Percentiles rank a stretch among this genome's conserved stretches.
phyloP scores from a whole-genome alignment of 228 moss, liverwort and hornwort genomes.

The Sphagnum magellanicum region DNA sequence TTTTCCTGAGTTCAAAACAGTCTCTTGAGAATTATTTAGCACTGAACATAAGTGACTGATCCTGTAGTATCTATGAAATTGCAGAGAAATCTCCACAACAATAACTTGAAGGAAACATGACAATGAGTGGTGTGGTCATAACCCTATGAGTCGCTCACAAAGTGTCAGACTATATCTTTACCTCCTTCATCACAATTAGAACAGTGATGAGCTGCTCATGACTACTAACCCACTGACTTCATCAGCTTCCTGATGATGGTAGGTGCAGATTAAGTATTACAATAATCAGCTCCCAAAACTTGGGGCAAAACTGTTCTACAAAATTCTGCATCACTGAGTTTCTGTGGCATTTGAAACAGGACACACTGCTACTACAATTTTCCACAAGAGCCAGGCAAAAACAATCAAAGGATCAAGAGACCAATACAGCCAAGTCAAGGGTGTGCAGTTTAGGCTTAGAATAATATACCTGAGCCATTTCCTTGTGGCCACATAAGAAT shows the following conservation, averaged over 20 bases:
- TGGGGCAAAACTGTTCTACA: neutral
- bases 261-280: neutral
- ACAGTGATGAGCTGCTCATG: too few relatives aligned
- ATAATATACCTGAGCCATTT: conserved; percentile 72
- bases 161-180: too few relatives aligned
- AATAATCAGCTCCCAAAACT: neutral
- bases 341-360: neutral
- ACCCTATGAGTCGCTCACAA: too few relatives aligned
- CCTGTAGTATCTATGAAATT: too few relatives aligned
- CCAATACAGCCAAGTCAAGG: neutral
- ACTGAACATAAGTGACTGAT: too few relatives aligned
- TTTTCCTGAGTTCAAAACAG: too few relatives aligned
- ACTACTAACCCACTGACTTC: too few relatives aligned
- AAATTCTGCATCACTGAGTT: neutral
- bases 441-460: neutral
- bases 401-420: neutral
- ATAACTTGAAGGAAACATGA: too few relatives aligned
- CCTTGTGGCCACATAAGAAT: conserved; percentile 82
- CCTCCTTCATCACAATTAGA: too few relatives aligned
- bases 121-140: too few relatives aligned
- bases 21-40: too few relatives aligned
- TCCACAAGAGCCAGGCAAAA: neutral
- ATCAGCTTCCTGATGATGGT: neutral
- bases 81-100: too few relatives aligned
- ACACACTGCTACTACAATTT: neutral